Evolutionary conservation across 345 rosid species (phyloP), one percentile per base, ranked within the genome.

Genomic region (Chamaenerion angustifolium): DNA sequence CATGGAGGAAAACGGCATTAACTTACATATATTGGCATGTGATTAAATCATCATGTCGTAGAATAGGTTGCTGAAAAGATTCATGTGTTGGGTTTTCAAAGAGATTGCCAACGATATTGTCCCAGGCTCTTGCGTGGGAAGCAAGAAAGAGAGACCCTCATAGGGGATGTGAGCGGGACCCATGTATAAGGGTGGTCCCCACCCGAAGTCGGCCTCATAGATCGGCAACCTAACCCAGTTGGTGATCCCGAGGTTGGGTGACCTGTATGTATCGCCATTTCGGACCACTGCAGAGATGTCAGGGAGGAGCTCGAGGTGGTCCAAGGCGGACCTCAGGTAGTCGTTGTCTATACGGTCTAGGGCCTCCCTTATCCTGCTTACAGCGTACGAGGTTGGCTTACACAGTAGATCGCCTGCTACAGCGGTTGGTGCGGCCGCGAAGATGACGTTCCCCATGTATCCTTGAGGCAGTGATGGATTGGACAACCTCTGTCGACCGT

Each of bases 251-350:
- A 76, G 75, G 60, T 82, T 88, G 1, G 88, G 82, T 42, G 72
- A 75, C 62, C 42, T 44, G 42, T 69, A 80, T n/a, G 77, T 80
- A 3, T 69, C 75, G 1, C 75, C 65, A 8, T 75, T 75, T 0
- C 67, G 58, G 4, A 44, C 75, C 4, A 76, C 68, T 13, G 56
- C 64, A 0, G 71, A 52, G 0, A 64, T 44, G 45, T 76, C 81
- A 6, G 75, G 68, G 49, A 68, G 81, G 80, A 81, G 67, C 85
- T 90, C 61, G 12, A 90, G 69, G 79, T 71, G 86, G 71, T 90
- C 98, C 14, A 90, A 88, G 56, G 98, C 98, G 42, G 98, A 90
- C 72, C 85, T 79, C 42, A 90, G 60, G 64, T 90, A 90, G 31
- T 77, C 80, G 11, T 90, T 55, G 59, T 86, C 95, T 94, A 86